phyloP scores from a whole-genome alignment of 2,329 filamentous ascomycete genomes.

The Capronia coronata region DNA sequence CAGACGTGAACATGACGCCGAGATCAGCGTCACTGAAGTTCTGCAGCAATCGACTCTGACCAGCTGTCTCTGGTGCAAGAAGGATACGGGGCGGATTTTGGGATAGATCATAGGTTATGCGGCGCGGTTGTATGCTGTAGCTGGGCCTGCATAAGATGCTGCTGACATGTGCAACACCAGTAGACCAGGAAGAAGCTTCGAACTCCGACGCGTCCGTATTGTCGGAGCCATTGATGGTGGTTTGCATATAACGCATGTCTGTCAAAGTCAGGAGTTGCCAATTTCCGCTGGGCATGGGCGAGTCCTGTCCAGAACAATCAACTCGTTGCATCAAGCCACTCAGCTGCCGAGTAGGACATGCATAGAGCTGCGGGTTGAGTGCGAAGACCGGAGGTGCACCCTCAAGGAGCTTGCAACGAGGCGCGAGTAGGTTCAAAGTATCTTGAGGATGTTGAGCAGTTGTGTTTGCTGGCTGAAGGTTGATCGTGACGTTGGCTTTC shows the following conservation, averaged over 20 bases:
- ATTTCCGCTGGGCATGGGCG: neutral
- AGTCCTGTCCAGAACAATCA: conserved; percentile 5
- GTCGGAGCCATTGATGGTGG: neutral
- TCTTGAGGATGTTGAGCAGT: conserved; percentile 11
- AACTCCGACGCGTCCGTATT: neutral
- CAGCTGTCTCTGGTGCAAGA: neutral
- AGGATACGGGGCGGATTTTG: neutral
- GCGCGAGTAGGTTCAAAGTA: conserved; percentile 4
- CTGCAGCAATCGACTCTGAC: neutral
- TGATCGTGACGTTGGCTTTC: conserved; percentile 7
- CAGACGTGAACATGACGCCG: conserved; percentile 1
- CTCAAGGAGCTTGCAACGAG: conserved; percentile 6
- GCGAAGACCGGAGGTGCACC: conserved; percentile 4
- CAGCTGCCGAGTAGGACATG: conserved; percentile 16
- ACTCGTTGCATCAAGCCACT: conserved; percentile 13
- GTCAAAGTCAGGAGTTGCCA: conserved; percentile 18
- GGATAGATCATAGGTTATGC: neutral
- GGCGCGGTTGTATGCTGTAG: neutral
- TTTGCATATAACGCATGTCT: conserved; percentile 12
- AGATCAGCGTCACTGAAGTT: conserved; percentile 10
- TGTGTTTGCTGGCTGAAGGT: conserved; percentile 9
- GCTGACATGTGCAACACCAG: neutral
- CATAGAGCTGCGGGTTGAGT: conserved; percentile 10
- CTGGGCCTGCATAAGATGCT: neutral
- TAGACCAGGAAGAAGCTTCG: neutral